Base-by-base conservation (phyloP, 352 stramenopile genomes). In the Phytophthora pisi region DNA sequence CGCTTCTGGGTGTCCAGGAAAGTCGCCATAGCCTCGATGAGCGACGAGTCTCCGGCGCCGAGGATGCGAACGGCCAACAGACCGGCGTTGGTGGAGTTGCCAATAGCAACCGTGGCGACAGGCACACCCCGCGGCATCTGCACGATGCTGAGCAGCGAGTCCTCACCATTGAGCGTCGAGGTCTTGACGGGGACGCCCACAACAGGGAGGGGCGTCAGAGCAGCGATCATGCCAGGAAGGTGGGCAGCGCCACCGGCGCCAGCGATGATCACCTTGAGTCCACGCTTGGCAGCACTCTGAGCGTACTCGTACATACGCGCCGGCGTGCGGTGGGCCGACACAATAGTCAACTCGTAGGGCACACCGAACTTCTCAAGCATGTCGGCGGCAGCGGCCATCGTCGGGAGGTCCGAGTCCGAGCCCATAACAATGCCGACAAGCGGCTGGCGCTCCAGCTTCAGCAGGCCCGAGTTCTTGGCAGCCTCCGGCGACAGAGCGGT, bases 41-140 rank as follows among this genome's bases (percentile, higher is more conserved):
- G 72, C n/a, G 61, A 75, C 53, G 53, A 64, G 55, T 96, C 85
- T 47, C 81, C 60, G 28, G 78, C 89, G 31, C 89, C 96, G 8
- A 99, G 80, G 51, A 98, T 99, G 31, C 97, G 88, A 51, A 99
- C 93, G 24, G 98, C 97, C 56, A 99, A 71, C n/a, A 99, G 73
- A 26, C 97, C 98, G 0, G 97, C 97, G 81, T 99, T 99, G 47
- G 86, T 98, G 13, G 97, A 92, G 83, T 99, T 99, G 58, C 97
- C 97, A 69, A 99, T 99, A 2, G 96, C 97, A 13, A 99, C 97
- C 10, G 98, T 99, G 2, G 98, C 98, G 40, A 99, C 97, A 10
- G 98, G 98, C 34, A 99, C 90, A 53, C 98, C 98, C 34, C 95
- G 81, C 38, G 98, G 98, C 97, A 99, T 99, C 86, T 99, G 98